Conservation (phyloP, 345 rosid species). For the Gossypium ekmanianum region DNA sequence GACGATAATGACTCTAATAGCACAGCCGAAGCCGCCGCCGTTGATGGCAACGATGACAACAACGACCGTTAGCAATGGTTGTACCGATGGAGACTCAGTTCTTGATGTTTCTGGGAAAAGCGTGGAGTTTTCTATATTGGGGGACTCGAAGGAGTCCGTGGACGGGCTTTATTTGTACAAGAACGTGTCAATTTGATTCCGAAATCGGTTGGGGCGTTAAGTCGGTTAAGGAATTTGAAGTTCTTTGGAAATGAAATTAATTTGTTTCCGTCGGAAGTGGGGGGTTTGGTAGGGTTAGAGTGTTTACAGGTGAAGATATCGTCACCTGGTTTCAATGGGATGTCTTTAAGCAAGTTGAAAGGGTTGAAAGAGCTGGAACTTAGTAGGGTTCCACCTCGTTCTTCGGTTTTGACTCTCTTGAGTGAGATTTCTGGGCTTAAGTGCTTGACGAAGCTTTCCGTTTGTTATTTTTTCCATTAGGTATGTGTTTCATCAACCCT, state of each 20-base stretch:
- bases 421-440: slow-evolving; percentile 75
- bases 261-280: slow-evolving; percentile 69
- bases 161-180: slow-evolving; percentile 67
- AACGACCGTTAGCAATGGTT: slow-evolving; percentile 3
- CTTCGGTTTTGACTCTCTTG: slow-evolving; percentile 69
- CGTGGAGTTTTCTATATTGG: slow-evolving; percentile 59
- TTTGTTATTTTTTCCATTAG: slow-evolving; percentile 88
- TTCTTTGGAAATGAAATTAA: slow-evolving; percentile 79
- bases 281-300: slow-evolving; percentile 66
- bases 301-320: slow-evolving; percentile 81
- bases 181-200: slow-evolving; percentile 77
- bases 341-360: slow-evolving; percentile 57
- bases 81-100: slow-evolving; percentile 45
- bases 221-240: slow-evolving; percentile 60
- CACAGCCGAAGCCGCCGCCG: not conserved
- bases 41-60: not conserved
- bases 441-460: slow-evolving; percentile 80
- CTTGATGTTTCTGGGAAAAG: slow-evolving; percentile 70
- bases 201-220: slow-evolving; percentile 52
- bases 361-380: slow-evolving; percentile 87
- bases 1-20: not conserved
- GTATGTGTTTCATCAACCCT: slow-evolving; percentile 29
- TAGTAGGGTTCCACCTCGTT: slow-evolving; percentile 61
- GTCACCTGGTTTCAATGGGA: slow-evolving; percentile 51
- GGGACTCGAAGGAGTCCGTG: slow-evolving; percentile 32